phyloP scores from a whole-genome alignment of 257 asterid species.

The Plantago elongata region DNA sequence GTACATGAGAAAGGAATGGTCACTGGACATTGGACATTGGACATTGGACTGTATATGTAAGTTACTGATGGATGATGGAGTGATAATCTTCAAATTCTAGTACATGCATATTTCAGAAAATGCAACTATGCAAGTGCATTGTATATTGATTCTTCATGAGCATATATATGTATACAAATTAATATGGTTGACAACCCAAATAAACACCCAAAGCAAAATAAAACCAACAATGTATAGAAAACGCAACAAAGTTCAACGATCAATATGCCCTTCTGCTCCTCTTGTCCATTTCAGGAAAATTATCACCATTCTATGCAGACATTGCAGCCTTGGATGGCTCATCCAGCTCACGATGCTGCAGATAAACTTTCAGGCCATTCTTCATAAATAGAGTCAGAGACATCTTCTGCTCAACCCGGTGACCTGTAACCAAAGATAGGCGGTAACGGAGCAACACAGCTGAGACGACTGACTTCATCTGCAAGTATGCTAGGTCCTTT shows the following conservation, averaged over 20 bases:
- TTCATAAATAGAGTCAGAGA: constrained; percentile 74
- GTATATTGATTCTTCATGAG: constrained; percentile 1
- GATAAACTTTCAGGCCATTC: constrained; percentile 54
- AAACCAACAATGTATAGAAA: neutral
- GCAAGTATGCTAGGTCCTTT: constrained; percentile 80
- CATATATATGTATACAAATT: neutral
- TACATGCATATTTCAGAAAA: neutral
- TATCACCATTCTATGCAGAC: constrained; percentile 27
- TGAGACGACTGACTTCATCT: constrained; percentile 82
- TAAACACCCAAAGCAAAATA: constrained; percentile 2
- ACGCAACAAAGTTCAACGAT: neutral
- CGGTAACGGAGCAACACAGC: constrained; percentile 78
- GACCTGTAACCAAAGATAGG: constrained; percentile 55
- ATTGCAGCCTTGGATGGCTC: constrained; percentile 26
- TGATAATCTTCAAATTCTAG: neutral
- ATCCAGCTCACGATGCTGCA: constrained; percentile 45
- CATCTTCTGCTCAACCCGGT: constrained; percentile 84
- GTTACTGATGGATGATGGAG: too few relatives aligned
- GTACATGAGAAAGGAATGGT: too few relatives aligned
- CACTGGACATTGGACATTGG: too few relatives aligned
- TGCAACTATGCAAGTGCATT: neutral
- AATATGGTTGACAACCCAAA: neutral
- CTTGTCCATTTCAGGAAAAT: constrained; percentile 2
- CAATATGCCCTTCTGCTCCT: neutral
- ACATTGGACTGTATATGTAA: too few relatives aligned